phyloP scores from a whole-genome alignment of 2,329 filamentous ascomycete species.

The Aureobasidium uvarum region DNA sequence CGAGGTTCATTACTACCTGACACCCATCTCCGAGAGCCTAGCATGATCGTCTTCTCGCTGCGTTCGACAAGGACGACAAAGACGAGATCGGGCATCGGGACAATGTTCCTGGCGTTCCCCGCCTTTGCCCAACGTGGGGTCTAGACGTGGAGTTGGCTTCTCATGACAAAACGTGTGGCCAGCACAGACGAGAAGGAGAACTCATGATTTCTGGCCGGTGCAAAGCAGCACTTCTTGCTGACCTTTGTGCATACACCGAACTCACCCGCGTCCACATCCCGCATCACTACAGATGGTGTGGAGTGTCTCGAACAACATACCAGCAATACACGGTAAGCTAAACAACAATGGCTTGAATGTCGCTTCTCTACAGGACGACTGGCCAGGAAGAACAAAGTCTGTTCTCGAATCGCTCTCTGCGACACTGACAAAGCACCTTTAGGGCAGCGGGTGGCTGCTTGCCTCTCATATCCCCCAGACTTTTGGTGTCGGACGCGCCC shows the following conservation, averaged over 20 bases:
- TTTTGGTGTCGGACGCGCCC: neutral
- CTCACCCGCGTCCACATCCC: conserved; percentile 12
- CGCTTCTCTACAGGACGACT: neutral
- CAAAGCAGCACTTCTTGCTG: neutral
- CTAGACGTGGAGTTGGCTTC: neutral
- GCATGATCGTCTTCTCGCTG: neutral
- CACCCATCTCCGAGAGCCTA: neutral
- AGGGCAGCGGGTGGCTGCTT: neutral
- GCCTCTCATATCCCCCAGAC: neutral
- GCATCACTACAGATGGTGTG: neutral
- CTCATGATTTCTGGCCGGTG: neutral
- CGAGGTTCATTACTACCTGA: neutral
- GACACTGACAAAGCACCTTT: neutral
- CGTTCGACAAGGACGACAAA: neutral
- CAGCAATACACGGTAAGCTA: neutral
- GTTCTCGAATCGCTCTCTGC: neutral
- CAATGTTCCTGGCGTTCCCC: neutral
- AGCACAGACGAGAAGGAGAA: neutral
- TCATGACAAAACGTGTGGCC: neutral
- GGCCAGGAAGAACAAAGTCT: neutral
- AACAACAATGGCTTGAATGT: neutral
- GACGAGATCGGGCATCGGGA: neutral
- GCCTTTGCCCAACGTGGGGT: neutral
- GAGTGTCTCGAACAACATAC: neutral
- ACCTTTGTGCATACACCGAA: neutral